phyloP scores from a whole-genome alignment of 441 rosid species.

The Populus hybrid region DNA sequence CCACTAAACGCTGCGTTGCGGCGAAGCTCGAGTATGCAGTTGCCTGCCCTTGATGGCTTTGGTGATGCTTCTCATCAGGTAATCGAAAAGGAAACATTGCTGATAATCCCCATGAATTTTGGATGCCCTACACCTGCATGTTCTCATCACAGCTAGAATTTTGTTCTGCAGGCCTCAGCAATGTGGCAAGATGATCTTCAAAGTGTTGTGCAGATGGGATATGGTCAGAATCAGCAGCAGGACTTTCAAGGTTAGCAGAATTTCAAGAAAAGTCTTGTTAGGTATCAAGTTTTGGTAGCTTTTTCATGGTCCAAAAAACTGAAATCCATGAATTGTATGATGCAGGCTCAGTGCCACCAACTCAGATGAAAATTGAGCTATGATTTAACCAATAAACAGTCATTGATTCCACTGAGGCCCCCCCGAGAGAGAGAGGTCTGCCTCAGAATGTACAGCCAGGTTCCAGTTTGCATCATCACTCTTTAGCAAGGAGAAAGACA shows the following conservation, averaged over 20 bases:
- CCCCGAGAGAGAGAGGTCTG: conserved; percentile 7
- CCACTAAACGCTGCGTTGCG: conserved; percentile 22
- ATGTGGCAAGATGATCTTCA: conserved; percentile 79
- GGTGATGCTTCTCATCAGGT: conserved; percentile 46
- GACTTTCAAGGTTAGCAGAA: conserved; percentile 46
- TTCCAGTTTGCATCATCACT: conserved; percentile 1
- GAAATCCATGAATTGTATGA: not conserved
- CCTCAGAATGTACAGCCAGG: conserved; percentile 17
- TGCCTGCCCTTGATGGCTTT: conserved; percentile 40
- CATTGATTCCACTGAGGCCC: conserved; percentile 6
- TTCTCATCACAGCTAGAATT: not conserved
- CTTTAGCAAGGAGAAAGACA: conserved; percentile 9
- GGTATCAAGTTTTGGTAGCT: not conserved
- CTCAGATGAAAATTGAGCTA: conserved; percentile 42
- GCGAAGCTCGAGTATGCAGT: conserved; percentile 26
- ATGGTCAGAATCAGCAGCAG: conserved; percentile 49
- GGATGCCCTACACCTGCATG: not conserved
- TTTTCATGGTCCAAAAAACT: not conserved
- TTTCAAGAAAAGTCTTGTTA: not conserved
- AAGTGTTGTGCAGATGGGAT: conserved; percentile 79
- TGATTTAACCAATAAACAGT: conserved; percentile 18
- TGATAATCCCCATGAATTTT: not conserved
- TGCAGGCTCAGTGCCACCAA: conserved; percentile 29
- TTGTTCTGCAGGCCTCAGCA: conserved; percentile 36
- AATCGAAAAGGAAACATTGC: conserved; percentile 1